A percentile compares a stretch with the other conserved stretches of the same genome.
Evolutionary conservation across 2,329 filamentous ascomycete species (phyloP).

Genomic region (Leptographium wingfieldii): DNA sequence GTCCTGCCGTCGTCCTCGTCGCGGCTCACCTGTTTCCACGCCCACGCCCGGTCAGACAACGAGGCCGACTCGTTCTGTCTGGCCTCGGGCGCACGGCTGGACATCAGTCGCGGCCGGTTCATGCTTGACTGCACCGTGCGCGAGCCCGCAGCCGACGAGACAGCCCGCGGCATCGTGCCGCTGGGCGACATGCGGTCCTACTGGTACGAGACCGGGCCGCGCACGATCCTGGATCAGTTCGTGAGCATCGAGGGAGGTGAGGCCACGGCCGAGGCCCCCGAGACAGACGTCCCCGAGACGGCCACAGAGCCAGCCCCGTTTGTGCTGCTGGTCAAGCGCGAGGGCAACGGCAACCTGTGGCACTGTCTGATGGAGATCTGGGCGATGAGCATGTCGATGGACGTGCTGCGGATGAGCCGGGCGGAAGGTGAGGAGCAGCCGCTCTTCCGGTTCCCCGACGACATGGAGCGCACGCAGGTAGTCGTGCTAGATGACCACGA

Average conservation of each 20-base stretch:
- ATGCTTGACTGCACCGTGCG: conserved; percentile 5
- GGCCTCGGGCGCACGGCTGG: background rate
- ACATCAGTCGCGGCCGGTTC: background rate
- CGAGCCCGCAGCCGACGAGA: conserved; percentile 3
- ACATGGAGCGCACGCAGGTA: conserved; percentile 12
- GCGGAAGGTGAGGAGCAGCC: background rate
- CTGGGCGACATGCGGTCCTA: conserved; percentile 1
- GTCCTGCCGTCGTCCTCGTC: background rate
- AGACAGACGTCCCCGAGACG: too few species aligned
- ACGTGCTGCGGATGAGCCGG: conserved; percentile 9
- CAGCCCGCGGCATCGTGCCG: conserved; percentile 1
- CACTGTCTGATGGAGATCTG: conserved; percentile 13
- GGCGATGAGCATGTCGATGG: conserved; percentile 9
- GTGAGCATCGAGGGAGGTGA: background rate
- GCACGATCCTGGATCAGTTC: conserved; percentile 2
- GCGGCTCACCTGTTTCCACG: conserved; percentile 11
- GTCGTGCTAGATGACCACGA: conserved; percentile 21
- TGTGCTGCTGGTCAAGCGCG: conserved; percentile 11
- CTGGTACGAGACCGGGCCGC: conserved; percentile 11
- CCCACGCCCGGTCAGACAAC: conserved; percentile 4
- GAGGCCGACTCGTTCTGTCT: conserved; percentile 11
- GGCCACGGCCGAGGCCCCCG: too few species aligned
- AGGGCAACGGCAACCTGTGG: conserved; percentile 10
- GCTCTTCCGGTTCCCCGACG: conserved; percentile 3
- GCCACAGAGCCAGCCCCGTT: background rate